Evolutionary conservation across 306 rosid genomes (phyloP).

Genomic region (Malus domestica): DNA sequence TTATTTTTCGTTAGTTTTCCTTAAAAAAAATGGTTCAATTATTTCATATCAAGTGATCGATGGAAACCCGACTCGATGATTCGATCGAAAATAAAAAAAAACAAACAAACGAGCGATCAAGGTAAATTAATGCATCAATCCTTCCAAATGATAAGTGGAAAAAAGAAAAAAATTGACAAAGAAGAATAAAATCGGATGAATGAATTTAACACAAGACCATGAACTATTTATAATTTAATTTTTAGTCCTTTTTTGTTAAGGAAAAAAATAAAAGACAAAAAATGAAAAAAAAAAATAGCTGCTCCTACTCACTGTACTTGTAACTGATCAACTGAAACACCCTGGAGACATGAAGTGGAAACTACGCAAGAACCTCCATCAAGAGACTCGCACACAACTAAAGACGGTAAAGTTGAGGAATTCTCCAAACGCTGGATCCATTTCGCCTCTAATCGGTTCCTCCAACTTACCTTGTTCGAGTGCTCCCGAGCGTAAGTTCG

Average conservation of each 20-base stretch:
- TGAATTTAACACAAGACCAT: constrained; percentile 35
- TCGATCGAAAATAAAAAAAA: constrained; percentile 7
- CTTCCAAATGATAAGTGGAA: not conserved
- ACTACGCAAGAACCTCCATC: constrained; percentile 12
- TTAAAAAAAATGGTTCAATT: no score
- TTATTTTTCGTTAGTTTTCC: no score
- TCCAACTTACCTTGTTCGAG: constrained; percentile 33
- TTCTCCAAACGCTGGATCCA: not conserved
- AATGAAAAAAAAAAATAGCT: not conserved
- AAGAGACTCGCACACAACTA: not conserved
- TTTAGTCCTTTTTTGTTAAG: constrained; percentile 15
- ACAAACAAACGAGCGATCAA: not conserved
- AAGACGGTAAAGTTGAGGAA: not conserved
- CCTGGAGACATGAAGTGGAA: constrained; percentile 26
- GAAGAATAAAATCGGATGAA: constrained; percentile 7
- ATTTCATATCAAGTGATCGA: no score
- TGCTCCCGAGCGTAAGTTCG: constrained; percentile 54
- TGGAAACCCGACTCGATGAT: not conserved
- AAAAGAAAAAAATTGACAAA: not conserved
- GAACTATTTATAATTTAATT: constrained; percentile 26
- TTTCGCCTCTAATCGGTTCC: not conserved
- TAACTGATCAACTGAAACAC: constrained; percentile 18
- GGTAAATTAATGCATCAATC: constrained; percentile 3
- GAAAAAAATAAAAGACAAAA: not conserved
- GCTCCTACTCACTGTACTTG: constrained; percentile 40